Percentiles rank a stretch among this genome's conserved stretches.
These are phyloP conservation scores for Fusarium setosum DNA, from an alignment of 2,329 filamentous ascomycete genomes.

Conservation along the genomic window DNA sequence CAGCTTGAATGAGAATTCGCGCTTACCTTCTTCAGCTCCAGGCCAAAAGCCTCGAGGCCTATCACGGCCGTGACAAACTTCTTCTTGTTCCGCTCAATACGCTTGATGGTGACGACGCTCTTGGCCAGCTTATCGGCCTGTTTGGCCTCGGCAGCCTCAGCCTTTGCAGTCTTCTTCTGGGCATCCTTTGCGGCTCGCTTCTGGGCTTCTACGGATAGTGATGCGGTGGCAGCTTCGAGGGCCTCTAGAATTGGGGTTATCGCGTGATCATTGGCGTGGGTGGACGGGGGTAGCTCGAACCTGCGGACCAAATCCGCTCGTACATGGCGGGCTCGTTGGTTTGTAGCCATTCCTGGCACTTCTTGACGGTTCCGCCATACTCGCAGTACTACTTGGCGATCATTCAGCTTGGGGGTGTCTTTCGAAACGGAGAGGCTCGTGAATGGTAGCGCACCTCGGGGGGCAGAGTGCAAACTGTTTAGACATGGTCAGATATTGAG, in stretches of 20 bases:
- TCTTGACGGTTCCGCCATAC: conserved; percentile 95
- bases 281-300: conserved; percentile 57
- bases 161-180: conserved; percentile 96
- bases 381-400: conserved; percentile 85
- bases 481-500: conserved; percentile 25
- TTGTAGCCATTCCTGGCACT: conserved; percentile 96
- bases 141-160: conserved; percentile 85
- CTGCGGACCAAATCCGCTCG: conserved; percentile 84
- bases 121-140: conserved; percentile 85
- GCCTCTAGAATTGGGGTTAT: conserved; percentile 66
- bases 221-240: conserved; percentile 84
- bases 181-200: conserved; percentile 97
- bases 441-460: conserved; percentile 64
- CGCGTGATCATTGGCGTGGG: conserved; percentile 5
- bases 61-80: conserved; percentile 96
- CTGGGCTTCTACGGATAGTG: conserved; percentile 89
- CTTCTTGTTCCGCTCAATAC: conserved; percentile 97
- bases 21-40: conserved; percentile 87
- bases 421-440: conserved; percentile 8
- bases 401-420: conserved; percentile 35
- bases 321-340: conserved; percentile 80
- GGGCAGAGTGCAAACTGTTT: conserved; percentile 71
- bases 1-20: background rate
- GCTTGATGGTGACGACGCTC: conserved; percentile 90
- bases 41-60: conserved; percentile 88